Evolutionary conservation across 176 grass and related monocot species (phyloP), one percentile per base, ranked within the genome.

Genomic region (Musa troglodytarum): DNA sequence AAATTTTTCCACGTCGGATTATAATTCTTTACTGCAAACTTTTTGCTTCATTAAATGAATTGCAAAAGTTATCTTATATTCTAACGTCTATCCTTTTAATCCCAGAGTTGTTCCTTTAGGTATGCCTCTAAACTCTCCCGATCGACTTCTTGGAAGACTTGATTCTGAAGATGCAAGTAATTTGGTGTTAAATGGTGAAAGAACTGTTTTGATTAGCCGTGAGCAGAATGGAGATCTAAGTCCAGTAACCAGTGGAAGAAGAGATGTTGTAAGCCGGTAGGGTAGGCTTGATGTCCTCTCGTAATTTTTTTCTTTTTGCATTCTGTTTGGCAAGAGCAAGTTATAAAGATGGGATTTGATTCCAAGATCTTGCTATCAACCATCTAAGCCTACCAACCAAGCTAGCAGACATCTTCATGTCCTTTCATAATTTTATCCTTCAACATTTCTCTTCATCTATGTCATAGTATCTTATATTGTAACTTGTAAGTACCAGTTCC

Each of bases 231-330:
- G 80, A 81, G 89, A 78, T 52, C 68, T 68, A 43, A 81, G 70
- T 76, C 77, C 80, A 81, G 54, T 92, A 54, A 16, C 11, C 23
- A 26, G 21, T 43, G 65, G 21, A 43, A 83, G 87, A 78, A 96
- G 92, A 86, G 84, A 96, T 66, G 52, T 87, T 51, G 82, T 69
- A 53, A 91, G 78, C 81, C 91, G 86, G 92, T 79, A 90, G 80
- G 85, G 34, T 53, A 74, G 83, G 34, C 67, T 68, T 50, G 68
- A 69, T 75, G 75, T 89, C 49, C 49, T 72, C 78, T 1, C 70
- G 3, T 2, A 10, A 6, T 11, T 28, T 54, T 53, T 53, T 73
- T 53, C n/a, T 54, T 22, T 22, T 25, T 72, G 70, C 49, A 8
- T 53, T 73, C 22, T 24, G n/a, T 72, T 54, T 54, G 13, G 2